Conservation (phyloP, 1,284 basidiomycete species). For the Filobasidium uniguttulatum region DNA sequence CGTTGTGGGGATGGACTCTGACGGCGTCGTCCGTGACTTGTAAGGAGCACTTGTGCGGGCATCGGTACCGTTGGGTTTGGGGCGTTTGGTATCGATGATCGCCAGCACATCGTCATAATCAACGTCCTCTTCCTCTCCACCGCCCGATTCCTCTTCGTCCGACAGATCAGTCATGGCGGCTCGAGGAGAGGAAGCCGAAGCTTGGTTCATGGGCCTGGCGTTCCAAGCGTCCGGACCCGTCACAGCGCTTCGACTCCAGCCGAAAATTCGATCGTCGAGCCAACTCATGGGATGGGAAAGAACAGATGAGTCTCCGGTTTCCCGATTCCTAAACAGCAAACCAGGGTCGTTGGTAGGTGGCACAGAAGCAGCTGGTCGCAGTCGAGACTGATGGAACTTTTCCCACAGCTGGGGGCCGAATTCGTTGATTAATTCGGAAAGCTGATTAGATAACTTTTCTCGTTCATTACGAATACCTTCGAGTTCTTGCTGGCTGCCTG, state of each 20-base stretch:
- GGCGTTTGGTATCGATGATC: conserved; percentile 29
- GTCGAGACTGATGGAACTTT: conserved; percentile 77
- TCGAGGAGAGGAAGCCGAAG: conserved; percentile 24
- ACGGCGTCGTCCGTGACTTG: neutral
- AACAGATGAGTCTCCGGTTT: conserved; percentile 27
- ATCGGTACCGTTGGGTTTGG: conserved; percentile 17
- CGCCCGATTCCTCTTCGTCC: conserved; percentile 35
- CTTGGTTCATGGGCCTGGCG: conserved; percentile 21
- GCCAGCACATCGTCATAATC: conserved; percentile 41
- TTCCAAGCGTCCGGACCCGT: conserved; percentile 30
- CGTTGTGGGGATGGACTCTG: too few relatives aligned
- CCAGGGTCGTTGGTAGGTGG: conserved; percentile 43
- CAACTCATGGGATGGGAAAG: conserved; percentile 36
- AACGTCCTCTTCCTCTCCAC: conserved; percentile 38
- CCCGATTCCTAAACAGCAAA: conserved; percentile 22
- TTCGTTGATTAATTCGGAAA: conserved; percentile 66
- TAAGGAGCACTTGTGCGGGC: conserved; percentile 16
- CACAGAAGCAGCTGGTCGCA: conserved; percentile 66
- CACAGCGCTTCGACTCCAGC: conserved; percentile 30
- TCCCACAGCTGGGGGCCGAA: conserved; percentile 74
- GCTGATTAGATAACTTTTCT: conserved; percentile 66
- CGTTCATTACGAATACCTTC: conserved; percentile 68
- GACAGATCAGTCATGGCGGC: conserved; percentile 33
- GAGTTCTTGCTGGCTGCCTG: conserved; percentile 77
- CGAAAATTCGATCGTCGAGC: conserved; percentile 38